Evolutionary conservation across 441 rosid genomes (phyloP), one percentile per base, ranked within the genome.

Genomic region (Adansonia grandidieri): DNA sequence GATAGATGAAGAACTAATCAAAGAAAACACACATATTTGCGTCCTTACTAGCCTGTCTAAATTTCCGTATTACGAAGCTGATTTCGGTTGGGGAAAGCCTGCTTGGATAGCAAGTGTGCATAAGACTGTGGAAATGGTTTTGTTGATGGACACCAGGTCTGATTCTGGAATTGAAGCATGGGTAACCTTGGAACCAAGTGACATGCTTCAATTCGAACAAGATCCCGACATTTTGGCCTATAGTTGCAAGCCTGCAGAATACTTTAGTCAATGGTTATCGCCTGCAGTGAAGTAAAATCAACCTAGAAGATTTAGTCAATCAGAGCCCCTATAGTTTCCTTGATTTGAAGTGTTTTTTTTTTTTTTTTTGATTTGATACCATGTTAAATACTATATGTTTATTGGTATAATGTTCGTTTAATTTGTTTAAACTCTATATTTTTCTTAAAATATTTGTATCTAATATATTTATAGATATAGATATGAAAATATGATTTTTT

Each of bases 1-100:
- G 63, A 62, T 76, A 44, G 50, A 19, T 48, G 78, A 76, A 10
- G 71, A 24, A 17, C n/a, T 48, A 15, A 42, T 13, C 10, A 64
- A n/a, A 51, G 71, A 37, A 11, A 20, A 63, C 9, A 68, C 62
- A 0, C 62, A 47, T 22, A n/a, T 76, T 10, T 64, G 61, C 10
- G 1, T 40, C 9, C 15, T 28, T 5, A 24, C 72, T 4, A 76
- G 78, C 62, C 6, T 8, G 1, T 37, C 7, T 15, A 54, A 14
- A 2, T 64, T 64, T 15, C 62, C 72, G 4, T 32, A 15, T 20
- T 75, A 62, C 5, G 71, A 62, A 32, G 68, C 69, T 32, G 78
- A 75, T 63, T 75, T 61, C 48, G 78, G 78, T 9, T 76, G 72
- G 78, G 72, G 72, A 19, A 64, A 28, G 62, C 78, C 78, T 2